Percentiles rank a stretch among this genome's conserved stretches.
phyloP scores from a whole-genome alignment of 345 rosid species.

The Barbarea vulgaris region DNA sequence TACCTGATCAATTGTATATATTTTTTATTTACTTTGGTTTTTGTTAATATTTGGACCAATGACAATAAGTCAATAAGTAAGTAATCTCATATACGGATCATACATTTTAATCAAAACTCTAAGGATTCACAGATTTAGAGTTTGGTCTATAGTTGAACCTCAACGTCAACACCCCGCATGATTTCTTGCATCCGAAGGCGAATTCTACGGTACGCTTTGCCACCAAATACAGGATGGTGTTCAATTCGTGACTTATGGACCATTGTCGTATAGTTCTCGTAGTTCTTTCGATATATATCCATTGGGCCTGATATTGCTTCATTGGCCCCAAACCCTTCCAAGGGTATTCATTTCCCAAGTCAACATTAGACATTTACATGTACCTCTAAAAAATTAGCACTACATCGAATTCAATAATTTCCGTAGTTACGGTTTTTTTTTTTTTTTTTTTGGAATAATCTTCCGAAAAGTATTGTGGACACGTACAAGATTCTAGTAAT shows the following conservation, averaged over 20 bases:
- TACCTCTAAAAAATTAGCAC: neutral
- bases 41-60: neutral
- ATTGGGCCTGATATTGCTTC: neutral
- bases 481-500: neutral
- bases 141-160: neutral
- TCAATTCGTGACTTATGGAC: neutral
- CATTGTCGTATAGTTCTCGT: neutral
- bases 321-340: neutral
- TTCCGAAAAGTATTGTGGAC: neutral
- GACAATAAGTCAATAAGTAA: neutral
- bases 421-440: neutral
- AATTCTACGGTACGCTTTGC: neutral
- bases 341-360: neutral
- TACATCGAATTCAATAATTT: neutral
- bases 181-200: neutral
- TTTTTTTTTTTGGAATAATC: too few relatives aligned
- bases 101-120: neutral
- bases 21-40: neutral
- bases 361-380: neutral
- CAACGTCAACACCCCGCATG: neutral
- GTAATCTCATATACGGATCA: neutral
- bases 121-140: neutral
- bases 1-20: neutral
- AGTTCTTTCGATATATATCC: neutral
- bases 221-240: neutral